Evolutionary conservation across 257 asterid genomes (phyloP), one percentile per base, ranked within the genome.

Genomic region (Ligustrum vulgare): DNA sequence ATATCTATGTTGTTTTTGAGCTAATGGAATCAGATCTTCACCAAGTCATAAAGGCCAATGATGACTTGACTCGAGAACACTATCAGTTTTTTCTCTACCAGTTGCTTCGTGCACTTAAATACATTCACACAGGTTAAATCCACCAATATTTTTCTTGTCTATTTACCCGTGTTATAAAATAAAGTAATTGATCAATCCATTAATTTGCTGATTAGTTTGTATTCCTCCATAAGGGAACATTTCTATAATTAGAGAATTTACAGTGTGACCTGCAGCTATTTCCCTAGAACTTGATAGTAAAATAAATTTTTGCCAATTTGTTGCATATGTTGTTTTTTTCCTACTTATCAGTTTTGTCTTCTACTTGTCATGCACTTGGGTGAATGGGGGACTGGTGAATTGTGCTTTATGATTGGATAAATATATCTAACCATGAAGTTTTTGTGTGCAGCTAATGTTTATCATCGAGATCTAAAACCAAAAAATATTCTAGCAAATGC

Each of bases 41-140:
- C 82, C 98, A 93, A 86, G 98, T 93, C 62, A 93, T 93, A 77
- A 93, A 93, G 86, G 98, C 98, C 77, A 93, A 93, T 78, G 97
- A 91, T 86, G 98, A 93, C 82, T 87, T 93, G 93, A 93, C 98
- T 16, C 87, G 87, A 72, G 97, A 93, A 75, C 98, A 93, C 75
- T 84, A 93, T 82, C 98, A 90, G 72, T 93, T 93, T 84, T 93
- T 93, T 82, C 93, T 93, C 32, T 93, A 93, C 75, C 98, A 93
- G 85, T 81, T 93, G 86, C 93, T 91, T 71, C 97, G 98, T 75
- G 95, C 97, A 37, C 86, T 93, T 65, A 91, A 93, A 75, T 93
- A 93, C 81, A 93, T 93, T 58, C 98, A 93, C 85, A 90, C 97
- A 81, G 98, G 98, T 91, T 56, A 86, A 12, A 9, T 34, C 43